These are phyloP conservation scores for Aspergillus biplanus DNA, from an alignment of 495 filamentous ascomycete species.

Conservation along the genomic window DNA sequence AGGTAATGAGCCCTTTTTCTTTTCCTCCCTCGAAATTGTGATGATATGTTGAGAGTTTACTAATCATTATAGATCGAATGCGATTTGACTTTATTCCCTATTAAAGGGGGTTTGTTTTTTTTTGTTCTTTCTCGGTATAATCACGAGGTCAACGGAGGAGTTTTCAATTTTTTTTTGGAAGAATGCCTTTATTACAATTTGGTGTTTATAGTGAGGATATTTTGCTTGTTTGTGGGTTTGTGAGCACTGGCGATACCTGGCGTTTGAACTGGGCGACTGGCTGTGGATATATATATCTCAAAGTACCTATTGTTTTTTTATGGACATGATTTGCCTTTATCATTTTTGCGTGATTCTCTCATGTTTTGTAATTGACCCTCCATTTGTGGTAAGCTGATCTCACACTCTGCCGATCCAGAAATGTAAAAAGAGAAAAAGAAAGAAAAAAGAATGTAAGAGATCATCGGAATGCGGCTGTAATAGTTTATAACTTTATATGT, in stretches of 20 bases:
- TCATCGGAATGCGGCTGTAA: too few relatives aligned
- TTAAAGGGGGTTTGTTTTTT: conserved; percentile 22
- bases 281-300: neutral
- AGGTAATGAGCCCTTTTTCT: conserved; percentile 32
- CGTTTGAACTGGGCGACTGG: neutral
- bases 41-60: conserved; percentile 1
- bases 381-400: too few relatives aligned
- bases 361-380: too few relatives aligned
- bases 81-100: conserved; percentile 53
- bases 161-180: conserved; percentile 1
- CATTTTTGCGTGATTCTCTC: too few relatives aligned
- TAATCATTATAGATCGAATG: conserved; percentile 46
- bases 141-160: neutral
- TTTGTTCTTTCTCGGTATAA: neutral
- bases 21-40: neutral
- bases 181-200: conserved; percentile 3
- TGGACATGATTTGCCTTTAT: neutral
- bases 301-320: neutral
- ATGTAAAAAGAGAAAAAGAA: too few relatives aligned
- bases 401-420: too few relatives aligned
- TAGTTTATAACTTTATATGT: too few relatives aligned
- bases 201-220: neutral
- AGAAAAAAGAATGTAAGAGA: too few relatives aligned
- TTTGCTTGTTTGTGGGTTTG: conserved; percentile 5
- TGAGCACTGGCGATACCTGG: neutral